Percentiles rank a stretch among this genome's conserved stretches.
phyloP scores from a whole-genome alignment of 1,284 basidiomycete species.

The Cystobasidium sp. region DNA sequence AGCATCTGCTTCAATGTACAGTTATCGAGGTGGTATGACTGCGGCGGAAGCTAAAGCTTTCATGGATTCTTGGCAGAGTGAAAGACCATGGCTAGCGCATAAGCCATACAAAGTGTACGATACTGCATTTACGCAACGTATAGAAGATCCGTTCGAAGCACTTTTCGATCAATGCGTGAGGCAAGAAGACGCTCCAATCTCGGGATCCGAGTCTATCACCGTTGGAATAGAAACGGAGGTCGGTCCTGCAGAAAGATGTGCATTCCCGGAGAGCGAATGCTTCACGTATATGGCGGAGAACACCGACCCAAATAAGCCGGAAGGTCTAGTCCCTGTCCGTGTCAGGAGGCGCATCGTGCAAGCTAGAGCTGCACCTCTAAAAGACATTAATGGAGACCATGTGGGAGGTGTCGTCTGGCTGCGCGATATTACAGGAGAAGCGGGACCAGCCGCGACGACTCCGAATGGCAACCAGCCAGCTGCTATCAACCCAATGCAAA shows the following conservation, averaged over 20 bases:
- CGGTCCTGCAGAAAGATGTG: slow-evolving; percentile 24
- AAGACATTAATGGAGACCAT: slow-evolving; percentile 44
- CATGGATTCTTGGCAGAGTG: neutral
- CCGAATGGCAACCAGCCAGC: neutral
- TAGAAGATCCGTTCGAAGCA: slow-evolving; percentile 49
- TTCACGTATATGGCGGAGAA: slow-evolving; percentile 20
- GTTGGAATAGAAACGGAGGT: slow-evolving; percentile 33
- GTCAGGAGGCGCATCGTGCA: slow-evolving; percentile 48
- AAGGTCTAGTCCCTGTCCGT: slow-evolving; percentile 16
- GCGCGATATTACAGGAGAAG: slow-evolving; percentile 46
- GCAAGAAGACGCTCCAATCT: slow-evolving; percentile 41
- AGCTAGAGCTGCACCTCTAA: slow-evolving; percentile 43
- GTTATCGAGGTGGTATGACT: neutral
- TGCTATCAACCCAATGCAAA: neutral
- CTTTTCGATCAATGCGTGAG: slow-evolving; percentile 47
- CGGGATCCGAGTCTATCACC: slow-evolving; percentile 1
- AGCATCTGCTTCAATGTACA: neutral
- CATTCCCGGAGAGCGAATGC: slow-evolving; percentile 29
- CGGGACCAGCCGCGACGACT: neutral
- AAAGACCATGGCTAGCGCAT: slow-evolving; percentile 30
- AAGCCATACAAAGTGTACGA: slow-evolving; percentile 51
- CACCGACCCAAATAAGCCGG: neutral
- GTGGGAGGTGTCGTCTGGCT: slow-evolving; percentile 49
- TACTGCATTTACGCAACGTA: slow-evolving; percentile 46
- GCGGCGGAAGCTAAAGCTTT: slow-evolving; percentile 1